phyloP scores from a whole-genome alignment of 2,329 filamentous ascomycete species.

The Fusarium oligoseptatum region DNA sequence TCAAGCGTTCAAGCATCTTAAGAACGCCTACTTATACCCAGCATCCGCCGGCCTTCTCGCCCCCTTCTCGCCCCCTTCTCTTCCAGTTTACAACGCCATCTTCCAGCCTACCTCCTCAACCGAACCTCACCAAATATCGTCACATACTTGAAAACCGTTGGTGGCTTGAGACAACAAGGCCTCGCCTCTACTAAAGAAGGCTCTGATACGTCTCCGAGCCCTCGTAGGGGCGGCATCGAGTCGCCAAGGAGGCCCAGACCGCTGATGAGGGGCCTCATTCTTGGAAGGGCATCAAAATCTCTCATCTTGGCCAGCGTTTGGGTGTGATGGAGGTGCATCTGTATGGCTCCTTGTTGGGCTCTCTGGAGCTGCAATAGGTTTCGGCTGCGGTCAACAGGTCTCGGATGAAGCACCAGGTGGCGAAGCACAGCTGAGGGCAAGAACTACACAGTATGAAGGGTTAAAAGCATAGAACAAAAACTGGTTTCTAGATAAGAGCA shows the following conservation, averaged over 20 bases:
- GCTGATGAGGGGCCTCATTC: neutral
- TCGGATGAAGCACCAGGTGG: neutral
- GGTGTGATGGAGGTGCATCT: neutral
- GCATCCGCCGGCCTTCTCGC: neutral
- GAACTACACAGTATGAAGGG: neutral
- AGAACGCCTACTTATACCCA: neutral
- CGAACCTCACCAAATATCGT: neutral
- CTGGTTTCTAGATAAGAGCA: neutral
- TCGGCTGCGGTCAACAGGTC: neutral
- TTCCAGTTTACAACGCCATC: neutral
- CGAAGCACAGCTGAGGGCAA: neutral
- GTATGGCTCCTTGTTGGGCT: neutral
- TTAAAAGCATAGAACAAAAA: too few species aligned
- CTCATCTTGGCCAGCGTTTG: neutral
- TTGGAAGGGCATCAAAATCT: neutral
- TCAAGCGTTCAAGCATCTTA: neutral
- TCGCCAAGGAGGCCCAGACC: neutral
- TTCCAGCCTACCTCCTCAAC: neutral
- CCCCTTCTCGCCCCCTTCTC: neutral
- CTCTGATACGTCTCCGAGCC: neutral
- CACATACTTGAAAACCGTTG: neutral
- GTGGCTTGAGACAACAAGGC: neutral
- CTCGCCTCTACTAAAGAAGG: neutral
- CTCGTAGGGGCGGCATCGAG: too few species aligned
- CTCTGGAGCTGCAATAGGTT: neutral